Evolutionary conservation across 495 filamentous ascomycete genomes (phyloP), one percentile per base, ranked within the genome.

Genomic region (Aspergillus diversus): DNA sequence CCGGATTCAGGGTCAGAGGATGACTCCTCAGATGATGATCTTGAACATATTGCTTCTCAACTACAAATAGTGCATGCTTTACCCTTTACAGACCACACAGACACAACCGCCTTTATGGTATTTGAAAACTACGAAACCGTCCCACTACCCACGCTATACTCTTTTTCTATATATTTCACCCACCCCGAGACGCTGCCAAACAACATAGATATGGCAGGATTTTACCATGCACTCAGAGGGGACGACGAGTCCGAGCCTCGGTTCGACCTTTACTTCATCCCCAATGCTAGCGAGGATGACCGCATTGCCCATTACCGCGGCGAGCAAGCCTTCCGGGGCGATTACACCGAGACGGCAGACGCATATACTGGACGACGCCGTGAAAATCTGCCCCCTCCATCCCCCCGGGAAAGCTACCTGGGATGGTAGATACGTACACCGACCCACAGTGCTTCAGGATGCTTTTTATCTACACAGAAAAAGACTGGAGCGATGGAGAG

Each of bases 101-200:
- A n/a, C 6, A 43, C 5, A 12, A 43, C 11, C 12, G 39, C 12
- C 39, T 43, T 5, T 7, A 43, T 43, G 39, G 11, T 12, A 11
- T 43, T 43, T n/a, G 3, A 5, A n/a, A 46, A 55, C 34, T 2
- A 32, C 9, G 50, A 43, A 11, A 12, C 4, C 15, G 43, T 0
- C 50, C 33, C 16, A 34, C 35, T 61, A 9, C 59, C 50, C n/a
- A 48, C 50, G 21, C 59, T 61, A 0, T 61, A 43, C 17, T 61
- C 59, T 34, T 52, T 54, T 47, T 33, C 43, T 7, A 32, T 52
- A n/a, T 56, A 59, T 35, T 64, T 64, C n/a, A 64, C 61, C 9
- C 48, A 64, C n/a, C 16, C 54, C 33, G 2, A 59, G 1, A n/a
- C 37, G 1, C 5, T 51, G 8, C 55, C 55, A 4, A 27, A 11